These are phyloP conservation scores for Chernovozyma aurita DNA, from an alignment of 1,139 yeast species.

Conservation along the genomic window DNA sequence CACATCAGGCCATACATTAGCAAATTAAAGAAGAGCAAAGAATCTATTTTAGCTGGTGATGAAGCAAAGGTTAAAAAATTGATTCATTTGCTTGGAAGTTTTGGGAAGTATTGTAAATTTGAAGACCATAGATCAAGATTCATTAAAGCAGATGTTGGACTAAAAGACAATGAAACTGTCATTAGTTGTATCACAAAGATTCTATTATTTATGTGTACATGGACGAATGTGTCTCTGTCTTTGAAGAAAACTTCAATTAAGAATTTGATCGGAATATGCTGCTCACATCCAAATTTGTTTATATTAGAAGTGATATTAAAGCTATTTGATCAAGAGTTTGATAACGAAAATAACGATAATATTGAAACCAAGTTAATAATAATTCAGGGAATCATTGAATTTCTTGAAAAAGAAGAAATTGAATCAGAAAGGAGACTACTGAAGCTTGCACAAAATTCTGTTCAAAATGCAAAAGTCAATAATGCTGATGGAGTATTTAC, in stretches of 20 bases:
- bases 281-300: conserved; percentile 59
- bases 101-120: conserved; percentile 65
- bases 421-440: conserved; percentile 38
- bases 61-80: conserved; percentile 54
- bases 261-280: conserved; percentile 55
- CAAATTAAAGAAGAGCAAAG: conserved; percentile 10
- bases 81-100: conserved; percentile 59
- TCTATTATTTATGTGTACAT: conserved; percentile 45
- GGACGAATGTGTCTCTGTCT: conserved; percentile 8
- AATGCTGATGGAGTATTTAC: conserved; percentile 51
- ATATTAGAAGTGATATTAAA: conserved; percentile 48
- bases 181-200: conserved; percentile 53
- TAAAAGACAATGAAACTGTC: conserved; percentile 50
- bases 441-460: conserved; percentile 15
- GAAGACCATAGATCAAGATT: conserved; percentile 43
- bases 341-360: conserved; percentile 18
- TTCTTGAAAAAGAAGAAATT: conserved; percentile 50
- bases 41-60: conserved; percentile 11
- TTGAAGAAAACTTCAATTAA: conserved; percentile 27
- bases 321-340: conserved; percentile 51
- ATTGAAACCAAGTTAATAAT: conserved; percentile 41
- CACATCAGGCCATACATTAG: conserved; percentile 40
- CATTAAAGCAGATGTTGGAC: conserved; percentile 31
- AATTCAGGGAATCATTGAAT: conserved; percentile 50
- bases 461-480: conserved; percentile 10